These are phyloP conservation scores for Eucalyptus caleyi DNA, from an alignment of 345 rosid genomes.

Conservation along the genomic window DNA sequence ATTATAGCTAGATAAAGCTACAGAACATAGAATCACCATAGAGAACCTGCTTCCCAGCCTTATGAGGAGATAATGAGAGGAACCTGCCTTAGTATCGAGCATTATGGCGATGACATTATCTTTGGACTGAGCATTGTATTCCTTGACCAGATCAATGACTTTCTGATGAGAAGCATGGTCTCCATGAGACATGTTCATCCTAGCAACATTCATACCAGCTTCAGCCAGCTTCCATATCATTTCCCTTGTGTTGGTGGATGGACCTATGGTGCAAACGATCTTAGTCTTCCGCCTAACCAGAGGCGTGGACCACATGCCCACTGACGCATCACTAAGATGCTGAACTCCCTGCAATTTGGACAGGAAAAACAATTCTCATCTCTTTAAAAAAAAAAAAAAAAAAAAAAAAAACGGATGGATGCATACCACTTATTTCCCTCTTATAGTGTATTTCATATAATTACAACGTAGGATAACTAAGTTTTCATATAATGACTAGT, in stretches of 20 bases:
- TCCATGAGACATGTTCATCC: conserved; percentile 98
- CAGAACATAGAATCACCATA: background rate
- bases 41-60: background rate
- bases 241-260: conserved; percentile 82
- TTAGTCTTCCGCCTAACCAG: conserved; percentile 80
- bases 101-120: conserved; percentile 90
- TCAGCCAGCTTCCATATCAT: conserved; percentile 99
- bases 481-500: background rate
- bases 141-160: conserved; percentile 97
- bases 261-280: conserved; percentile 97
- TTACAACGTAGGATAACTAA: background rate
- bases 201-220: conserved; percentile 97
- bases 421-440: background rate
- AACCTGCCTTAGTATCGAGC: conserved; percentile 92
- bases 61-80: background rate
- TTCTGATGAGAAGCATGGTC: conserved; percentile 97
- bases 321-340: conserved; percentile 47
- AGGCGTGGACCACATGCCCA: conserved; percentile 83
- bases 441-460: background rate
- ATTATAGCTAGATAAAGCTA: background rate
- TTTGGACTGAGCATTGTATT: conserved; percentile 81
- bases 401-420: background rate
- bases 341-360: conserved; percentile 30
- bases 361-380: conserved; percentile 17
- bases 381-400: background rate